Evolutionary conservation across 169 alveolate species (phyloP).

Genomic region (Toxoplasma gondii): DNA sequence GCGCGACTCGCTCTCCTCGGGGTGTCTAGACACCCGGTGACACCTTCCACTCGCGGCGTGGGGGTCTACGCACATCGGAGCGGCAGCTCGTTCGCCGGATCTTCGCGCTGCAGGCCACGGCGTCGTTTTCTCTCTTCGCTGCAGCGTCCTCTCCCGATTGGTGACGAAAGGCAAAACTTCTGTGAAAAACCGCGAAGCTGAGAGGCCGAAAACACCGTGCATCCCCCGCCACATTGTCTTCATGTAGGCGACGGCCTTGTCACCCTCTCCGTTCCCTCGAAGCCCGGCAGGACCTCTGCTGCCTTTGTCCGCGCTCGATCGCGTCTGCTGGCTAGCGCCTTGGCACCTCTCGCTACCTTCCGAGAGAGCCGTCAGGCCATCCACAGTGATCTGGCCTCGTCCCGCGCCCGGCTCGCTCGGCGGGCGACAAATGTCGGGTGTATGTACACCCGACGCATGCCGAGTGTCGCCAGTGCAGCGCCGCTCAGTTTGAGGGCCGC

Average conservation of each 20-base stretch:
- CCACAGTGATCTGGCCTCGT: not conserved
- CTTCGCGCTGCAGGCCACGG: not conserved
- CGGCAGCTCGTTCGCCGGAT: not conserved
- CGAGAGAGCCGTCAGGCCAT: not conserved
- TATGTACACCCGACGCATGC: no score
- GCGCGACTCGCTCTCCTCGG: no score
- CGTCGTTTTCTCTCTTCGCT: not conserved
- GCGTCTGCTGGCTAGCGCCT: not conserved
- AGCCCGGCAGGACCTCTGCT: not conserved
- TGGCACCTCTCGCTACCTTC: not conserved
- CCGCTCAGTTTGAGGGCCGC: no score
- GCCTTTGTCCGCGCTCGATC: not conserved
- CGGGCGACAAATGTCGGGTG: no score
- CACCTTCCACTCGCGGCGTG: no score
- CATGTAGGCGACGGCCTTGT: not conserved
- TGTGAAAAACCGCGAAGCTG: not conserved
- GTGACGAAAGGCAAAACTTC: slow-evolving; percentile 31
- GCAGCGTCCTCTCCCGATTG: not conserved
- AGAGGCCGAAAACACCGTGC: not conserved
- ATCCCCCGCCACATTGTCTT: not conserved
- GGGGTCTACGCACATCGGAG: no score
- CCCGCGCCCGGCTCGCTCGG: no score
- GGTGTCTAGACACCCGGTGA: no score
- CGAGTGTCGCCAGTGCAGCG: no score
- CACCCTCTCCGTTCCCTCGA: not conserved